Evolutionary conservation across 805 yeast species (phyloP).

Genomic region (Ogataea pilisensis): DNA sequence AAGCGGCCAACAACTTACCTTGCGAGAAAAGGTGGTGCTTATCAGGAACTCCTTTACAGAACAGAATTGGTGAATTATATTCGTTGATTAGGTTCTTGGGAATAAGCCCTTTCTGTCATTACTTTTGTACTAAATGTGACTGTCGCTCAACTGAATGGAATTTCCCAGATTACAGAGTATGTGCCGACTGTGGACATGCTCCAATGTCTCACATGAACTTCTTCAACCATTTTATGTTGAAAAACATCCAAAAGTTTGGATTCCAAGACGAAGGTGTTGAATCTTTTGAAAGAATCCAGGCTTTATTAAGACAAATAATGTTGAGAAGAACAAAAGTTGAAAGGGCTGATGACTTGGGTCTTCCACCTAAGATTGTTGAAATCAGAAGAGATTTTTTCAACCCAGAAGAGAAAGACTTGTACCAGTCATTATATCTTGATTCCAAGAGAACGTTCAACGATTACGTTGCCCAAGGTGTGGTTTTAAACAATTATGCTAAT

Average conservation of each 20-base stretch:
- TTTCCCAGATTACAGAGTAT: slow-evolving; percentile 76
- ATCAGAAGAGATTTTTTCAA: slow-evolving; percentile 84
- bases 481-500: slow-evolving; percentile 92
- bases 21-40: slow-evolving; percentile 85
- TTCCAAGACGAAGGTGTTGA: slow-evolving; percentile 75
- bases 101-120: slow-evolving; percentile 80
- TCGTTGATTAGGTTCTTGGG: slow-evolving; percentile 83
- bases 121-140: slow-evolving; percentile 90
- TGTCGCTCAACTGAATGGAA: slow-evolving; percentile 82
- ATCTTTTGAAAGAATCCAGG: slow-evolving; percentile 74
- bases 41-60: slow-evolving; percentile 95
- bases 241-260: slow-evolving; percentile 86
- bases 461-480: slow-evolving; percentile 94
- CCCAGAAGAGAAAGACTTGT: slow-evolving; percentile 91
- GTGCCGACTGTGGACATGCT: slow-evolving; percentile 84
- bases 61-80: slow-evolving; percentile 94
- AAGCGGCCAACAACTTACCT: slow-evolving; percentile 74
- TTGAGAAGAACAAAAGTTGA: slow-evolving; percentile 92
- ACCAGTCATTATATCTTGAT: slow-evolving; percentile 82
- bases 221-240: slow-evolving; percentile 92
- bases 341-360: slow-evolving; percentile 94
- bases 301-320: slow-evolving; percentile 76
- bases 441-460: slow-evolving; percentile 84
- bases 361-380: slow-evolving; percentile 94
- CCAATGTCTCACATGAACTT: slow-evolving; percentile 95